Conservation (phyloP, 495 filamentous ascomycete genomes). For the Geoglossum glabrum region DNA sequence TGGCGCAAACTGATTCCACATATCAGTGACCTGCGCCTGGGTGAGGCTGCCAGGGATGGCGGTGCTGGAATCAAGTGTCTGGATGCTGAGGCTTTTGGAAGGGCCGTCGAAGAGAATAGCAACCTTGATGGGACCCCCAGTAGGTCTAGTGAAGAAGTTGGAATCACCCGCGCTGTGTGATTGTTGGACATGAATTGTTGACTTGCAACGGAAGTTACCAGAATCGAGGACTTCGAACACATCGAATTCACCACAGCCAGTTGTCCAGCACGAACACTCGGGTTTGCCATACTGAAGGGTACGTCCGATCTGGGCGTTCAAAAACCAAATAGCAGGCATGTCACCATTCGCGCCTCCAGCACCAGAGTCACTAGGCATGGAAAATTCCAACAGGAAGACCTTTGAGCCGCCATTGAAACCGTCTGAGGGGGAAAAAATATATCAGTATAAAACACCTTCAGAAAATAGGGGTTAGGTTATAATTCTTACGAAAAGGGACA, state of each 20-base stretch:
- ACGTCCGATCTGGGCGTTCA: conserved; percentile 47
- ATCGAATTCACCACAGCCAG: conserved; percentile 54
- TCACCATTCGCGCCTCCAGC: conserved; percentile 25
- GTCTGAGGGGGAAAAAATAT: conserved; percentile 26
- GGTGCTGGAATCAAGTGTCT: conserved; percentile 18
- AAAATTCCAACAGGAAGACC: conserved; percentile 46
- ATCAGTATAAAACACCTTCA: neutral
- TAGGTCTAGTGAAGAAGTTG: conserved; percentile 44
- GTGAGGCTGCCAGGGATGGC: conserved; percentile 12
- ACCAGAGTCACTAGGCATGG: conserved; percentile 36
- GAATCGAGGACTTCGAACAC: conserved; percentile 41
- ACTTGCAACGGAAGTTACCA: conserved; percentile 29
- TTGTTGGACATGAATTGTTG: conserved; percentile 30
- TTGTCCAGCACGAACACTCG: conserved; percentile 44
- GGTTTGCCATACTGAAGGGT: conserved; percentile 39
- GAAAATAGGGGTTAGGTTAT: neutral
- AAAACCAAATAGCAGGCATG: conserved; percentile 47
- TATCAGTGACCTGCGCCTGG: neutral
- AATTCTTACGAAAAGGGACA: conserved; percentile 37
- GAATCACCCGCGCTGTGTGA: conserved; percentile 30
- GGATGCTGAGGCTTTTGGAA: conserved; percentile 21
- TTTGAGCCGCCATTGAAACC: conserved; percentile 43
- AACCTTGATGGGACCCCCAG: conserved; percentile 28
- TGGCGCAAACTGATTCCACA: neutral
- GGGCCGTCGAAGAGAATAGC: conserved; percentile 35